Evolutionary conservation across 202 grass and related monocot species (phyloP), one percentile per base, ranked within the genome.

Genomic region (Dendrocalamus latiflorus): DNA sequence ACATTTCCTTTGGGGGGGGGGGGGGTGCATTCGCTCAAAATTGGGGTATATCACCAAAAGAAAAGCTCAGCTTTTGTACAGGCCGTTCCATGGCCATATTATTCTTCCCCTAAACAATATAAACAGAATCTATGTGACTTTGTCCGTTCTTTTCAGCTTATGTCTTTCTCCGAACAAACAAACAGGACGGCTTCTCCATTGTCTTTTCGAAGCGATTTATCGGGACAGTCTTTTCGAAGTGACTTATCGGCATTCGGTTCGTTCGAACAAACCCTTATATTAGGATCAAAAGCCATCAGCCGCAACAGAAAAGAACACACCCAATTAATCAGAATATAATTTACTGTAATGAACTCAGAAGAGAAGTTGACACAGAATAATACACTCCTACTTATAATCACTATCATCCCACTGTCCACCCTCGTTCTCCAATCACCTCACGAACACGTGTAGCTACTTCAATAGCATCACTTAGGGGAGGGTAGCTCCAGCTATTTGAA

Each of bases 401-500:
- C 60, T 90, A 87, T 73, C 77, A 87, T 59, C 88, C 80, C 75
- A 95, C 62, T 57, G 90, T 84, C 92, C 92, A 94, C 77, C 95
- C 90, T 72, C 88, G 83, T 79, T 91, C 90, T 36, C 90, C 82
- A 17, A 98, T 81, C 65, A 90, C 86, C 84, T 93, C 90, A 15
- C 95, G 90, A 56, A 93, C 90, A 53, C 89, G 87, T 65, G 71
- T 10, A 61, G 90, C 90, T 76, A 89, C 95, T 88, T 98, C 95
- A 71, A 78, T 82, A 26, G 92, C 79, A 14, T 94, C 95, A 80
- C 94, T 93, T 78, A 98, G 77, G 59, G 92, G 95, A 79, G 92
- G 87, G 68, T 94, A 98, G 78, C 92, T 94, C 95, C 92, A 98
- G 76, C 70, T 88, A 87, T 94, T 91, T 70, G 92, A 98, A 78